Evolutionary conservation across 2,329 filamentous ascomycete genomes (phyloP).

Genomic region (Colletotrichum phormii): DNA sequence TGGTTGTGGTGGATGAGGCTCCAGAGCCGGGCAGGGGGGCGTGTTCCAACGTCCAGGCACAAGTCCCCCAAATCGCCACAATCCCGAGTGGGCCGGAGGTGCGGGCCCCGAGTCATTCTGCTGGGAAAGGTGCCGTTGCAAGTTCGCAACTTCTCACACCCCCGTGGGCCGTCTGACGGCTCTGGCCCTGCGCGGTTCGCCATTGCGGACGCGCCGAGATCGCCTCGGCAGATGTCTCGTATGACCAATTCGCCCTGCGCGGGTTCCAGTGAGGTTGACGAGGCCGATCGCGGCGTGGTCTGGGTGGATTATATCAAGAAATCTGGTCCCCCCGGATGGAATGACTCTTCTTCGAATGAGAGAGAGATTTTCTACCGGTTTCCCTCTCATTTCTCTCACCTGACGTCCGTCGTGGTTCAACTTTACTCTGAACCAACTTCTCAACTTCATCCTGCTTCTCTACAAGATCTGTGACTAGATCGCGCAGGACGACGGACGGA

Average conservation of each 20-base stretch:
- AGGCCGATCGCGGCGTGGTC: slow-evolving; percentile 31
- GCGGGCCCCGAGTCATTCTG: slow-evolving; percentile 31
- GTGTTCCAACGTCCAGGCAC: slow-evolving; percentile 4
- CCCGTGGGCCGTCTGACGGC: not conserved
- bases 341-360: not conserved
- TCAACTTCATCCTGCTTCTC: not conserved
- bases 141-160: not conserved
- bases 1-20: slow-evolving; percentile 21
- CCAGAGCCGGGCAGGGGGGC: slow-evolving; percentile 3
- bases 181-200: not conserved
- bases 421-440: not conserved
- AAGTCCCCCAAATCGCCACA: slow-evolving; percentile 21
- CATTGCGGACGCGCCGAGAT: slow-evolving; percentile 30
- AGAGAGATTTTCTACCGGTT: slow-evolving; percentile 12
- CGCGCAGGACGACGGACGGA: not conserved
- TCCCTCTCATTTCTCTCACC: not conserved
- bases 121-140: not conserved
- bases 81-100: slow-evolving; percentile 26
- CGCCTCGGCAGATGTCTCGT: slow-evolving; percentile 30
- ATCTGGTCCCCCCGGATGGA: not conserved
- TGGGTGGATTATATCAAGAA: slow-evolving; percentile 33
- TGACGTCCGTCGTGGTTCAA: slow-evolving; percentile 4
- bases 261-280: slow-evolving; percentile 10
- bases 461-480: not conserved
- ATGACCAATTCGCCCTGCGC: slow-evolving; percentile 23